Base-by-base conservation (phyloP, 192 early-diverging fungal species). In the Podila epicladia region DNA sequence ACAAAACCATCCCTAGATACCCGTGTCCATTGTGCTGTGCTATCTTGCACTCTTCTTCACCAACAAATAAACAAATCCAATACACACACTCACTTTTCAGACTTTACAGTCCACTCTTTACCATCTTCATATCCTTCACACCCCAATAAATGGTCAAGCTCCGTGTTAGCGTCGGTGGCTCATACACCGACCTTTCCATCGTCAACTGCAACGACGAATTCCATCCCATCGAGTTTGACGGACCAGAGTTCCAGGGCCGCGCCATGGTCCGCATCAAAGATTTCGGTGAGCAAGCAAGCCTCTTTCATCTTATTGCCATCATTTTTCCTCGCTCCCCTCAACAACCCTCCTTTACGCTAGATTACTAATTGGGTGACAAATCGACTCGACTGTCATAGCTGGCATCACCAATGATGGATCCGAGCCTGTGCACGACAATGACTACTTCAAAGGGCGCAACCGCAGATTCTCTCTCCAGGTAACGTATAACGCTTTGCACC, bases 391-490 rank as follows among this genome's bases (percentile, higher is more conserved):
- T 45, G 15, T 19, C 60, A 32, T 29, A 80, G 77, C 61, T 26
- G 73, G 82, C 22, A 71, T 74, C 31, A 76, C 82, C 15, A 83
- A 66, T 55, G 70, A 83, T 58, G 82, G 82, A 12, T 73, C 73
- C 2, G 65, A 66, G 19, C 82, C 82, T 2, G 72, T 83, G 38
- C 70, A 64, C 29, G 61, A 75, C 61, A 37, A 61, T 4, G 70
- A 83, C 4, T 83, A 83, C 62, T 83, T 83, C 65, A 76, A 83
- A 62, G 73, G 73, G 3, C 74, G 57, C 61, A 83, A 73, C 65
- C 82, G 82, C 65, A 58, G 64, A 32, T 83, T 83, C 63, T 83
- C 82, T 12, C 72, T 83, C 20, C 82, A 83, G 69, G 82, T 82
- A 73, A 62, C 33, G 11, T 45, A 4, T 28, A 33, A 22, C 6